Base-by-base conservation (phyloP, 495 filamentous ascomycete genomes). In the Acidomyces sp. region DNA sequence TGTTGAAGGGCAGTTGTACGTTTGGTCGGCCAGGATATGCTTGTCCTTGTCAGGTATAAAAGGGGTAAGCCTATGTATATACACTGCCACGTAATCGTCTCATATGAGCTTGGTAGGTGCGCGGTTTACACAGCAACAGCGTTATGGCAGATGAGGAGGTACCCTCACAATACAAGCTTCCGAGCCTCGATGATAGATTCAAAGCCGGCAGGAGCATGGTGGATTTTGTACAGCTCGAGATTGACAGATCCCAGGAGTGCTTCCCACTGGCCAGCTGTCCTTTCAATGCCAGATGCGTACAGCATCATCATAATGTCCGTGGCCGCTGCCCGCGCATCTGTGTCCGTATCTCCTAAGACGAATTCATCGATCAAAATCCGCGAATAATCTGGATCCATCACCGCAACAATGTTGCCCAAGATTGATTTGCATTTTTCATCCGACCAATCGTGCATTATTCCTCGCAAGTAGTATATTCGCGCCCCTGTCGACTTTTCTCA, bases 371-470 rank as follows among this genome's bases (percentile, higher is more conserved):
- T 49, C 46, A 49, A 24, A 3, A 49, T 26, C 28, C 29, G 37
- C 3, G 30, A 37, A 9, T 45, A n/a, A 7, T 28, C 13, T 28
- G 26, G 26, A 28, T 28, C 26, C 26, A 7, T 7, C 3, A 43
- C 47, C 5, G 13, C 20, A 10, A 25, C 35, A n/a, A 34, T n/a
- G 11, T 41, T 34, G 3, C n/a, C 10, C 22, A 46, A 28, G 22
- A 51, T 41, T n/a, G 29, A 28, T 11, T 16, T 4, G 21, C 18
- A 19, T 25, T 40, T 35, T n/a, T 32, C 42, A 24, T 51, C 47
- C 20, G 17, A 12, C 47, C 47, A 51, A 31, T 51, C 47, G 20
- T 51, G 47, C 25, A 40, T 23, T n/a, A 51, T 26, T 15, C 23
- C 20, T 16, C 35, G 42, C 3, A 51, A 20, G 43, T 19, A 51